Conservation (phyloP, 2,329 filamentous ascomycete genomes). For the Venturia pyrina region DNA sequence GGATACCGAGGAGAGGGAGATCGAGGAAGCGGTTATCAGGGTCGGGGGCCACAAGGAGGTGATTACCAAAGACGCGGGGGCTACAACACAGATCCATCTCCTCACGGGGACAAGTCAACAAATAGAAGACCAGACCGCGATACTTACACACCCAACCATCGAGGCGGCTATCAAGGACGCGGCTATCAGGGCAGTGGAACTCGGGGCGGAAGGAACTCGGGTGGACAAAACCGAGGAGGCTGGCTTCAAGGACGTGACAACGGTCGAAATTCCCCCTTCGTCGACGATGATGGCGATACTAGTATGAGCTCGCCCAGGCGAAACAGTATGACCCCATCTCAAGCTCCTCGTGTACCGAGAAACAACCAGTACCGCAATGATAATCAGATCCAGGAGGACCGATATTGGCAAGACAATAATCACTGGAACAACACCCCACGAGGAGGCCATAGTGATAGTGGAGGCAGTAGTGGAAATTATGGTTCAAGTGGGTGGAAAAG, state of each 20-base stretch:
- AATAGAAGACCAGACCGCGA: not conserved
- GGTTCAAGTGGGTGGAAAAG: not conserved
- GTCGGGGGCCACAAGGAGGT: not conserved
- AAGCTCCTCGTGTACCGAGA: not conserved
- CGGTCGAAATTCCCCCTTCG: not conserved
- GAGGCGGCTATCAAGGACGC: not conserved
- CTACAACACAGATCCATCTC: not conserved
- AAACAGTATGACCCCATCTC: not conserved
- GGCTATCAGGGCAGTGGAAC: not conserved
- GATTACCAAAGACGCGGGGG: not conserved
- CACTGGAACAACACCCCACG: not conserved
- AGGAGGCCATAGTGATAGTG: not conserved
- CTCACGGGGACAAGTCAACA: not conserved
- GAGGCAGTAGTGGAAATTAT: not conserved
- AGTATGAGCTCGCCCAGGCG: not conserved
- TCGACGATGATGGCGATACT: not conserved
- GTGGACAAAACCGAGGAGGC: not conserved
- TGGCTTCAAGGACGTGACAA: not conserved
- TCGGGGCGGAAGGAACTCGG: not conserved
- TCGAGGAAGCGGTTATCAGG: not conserved
- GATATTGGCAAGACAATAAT: not conserved
- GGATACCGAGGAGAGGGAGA: not conserved
- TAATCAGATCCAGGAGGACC: not conserved
- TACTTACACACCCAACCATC: not conserved
- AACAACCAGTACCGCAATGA: not conserved